A percentile compares a stretch with the other conserved stretches of the same genome.
phyloP scores from a whole-genome alignment of 192 early-diverging fungal species.

The Pilaira anomala region DNA sequence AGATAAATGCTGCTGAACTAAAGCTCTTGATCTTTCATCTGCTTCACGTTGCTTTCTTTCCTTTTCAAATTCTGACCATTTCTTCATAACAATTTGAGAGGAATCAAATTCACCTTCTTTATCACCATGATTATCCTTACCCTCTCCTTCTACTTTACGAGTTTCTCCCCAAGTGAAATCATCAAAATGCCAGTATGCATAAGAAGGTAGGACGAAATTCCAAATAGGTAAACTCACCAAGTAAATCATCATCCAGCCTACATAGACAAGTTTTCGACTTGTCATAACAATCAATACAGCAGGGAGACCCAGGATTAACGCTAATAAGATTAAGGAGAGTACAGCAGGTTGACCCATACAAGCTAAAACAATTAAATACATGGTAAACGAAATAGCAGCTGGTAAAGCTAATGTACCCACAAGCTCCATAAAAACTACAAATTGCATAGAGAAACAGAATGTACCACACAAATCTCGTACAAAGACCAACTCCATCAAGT shows the following conservation, averaged over 20 bases:
- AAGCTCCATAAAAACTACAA: constrained; percentile 92
- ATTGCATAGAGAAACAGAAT: constrained; percentile 95
- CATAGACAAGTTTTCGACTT: constrained; percentile 76
- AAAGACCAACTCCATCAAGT: constrained; percentile 77
- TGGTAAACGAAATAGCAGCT: constrained; percentile 81
- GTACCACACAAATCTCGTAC: constrained; percentile 84
- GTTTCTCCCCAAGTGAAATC: constrained; percentile 87
- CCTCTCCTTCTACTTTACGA: constrained; percentile 56
- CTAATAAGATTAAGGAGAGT: constrained; percentile 75
- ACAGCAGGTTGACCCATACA: constrained; percentile 54
- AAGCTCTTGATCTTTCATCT: neutral
- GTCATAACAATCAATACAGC: constrained; percentile 89
- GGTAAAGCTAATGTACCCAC: constrained; percentile 89
- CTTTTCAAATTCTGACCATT: constrained; percentile 64
- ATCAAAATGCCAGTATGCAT: constrained; percentile 88
- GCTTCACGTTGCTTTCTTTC: constrained; percentile 11
- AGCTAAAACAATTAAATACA: constrained; percentile 78
- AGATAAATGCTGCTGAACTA: neutral
- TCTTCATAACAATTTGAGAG: constrained; percentile 70
- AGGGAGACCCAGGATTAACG: constrained; percentile 82
- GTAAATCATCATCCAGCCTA: constrained; percentile 66
- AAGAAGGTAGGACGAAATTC: constrained; percentile 75
- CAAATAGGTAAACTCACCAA: constrained; percentile 66
- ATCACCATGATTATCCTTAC: constrained; percentile 58
- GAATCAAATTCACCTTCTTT: constrained; percentile 76